Evolutionary conservation across 345 rosid species (phyloP).

Genomic region (Hibiscus trionum): DNA sequence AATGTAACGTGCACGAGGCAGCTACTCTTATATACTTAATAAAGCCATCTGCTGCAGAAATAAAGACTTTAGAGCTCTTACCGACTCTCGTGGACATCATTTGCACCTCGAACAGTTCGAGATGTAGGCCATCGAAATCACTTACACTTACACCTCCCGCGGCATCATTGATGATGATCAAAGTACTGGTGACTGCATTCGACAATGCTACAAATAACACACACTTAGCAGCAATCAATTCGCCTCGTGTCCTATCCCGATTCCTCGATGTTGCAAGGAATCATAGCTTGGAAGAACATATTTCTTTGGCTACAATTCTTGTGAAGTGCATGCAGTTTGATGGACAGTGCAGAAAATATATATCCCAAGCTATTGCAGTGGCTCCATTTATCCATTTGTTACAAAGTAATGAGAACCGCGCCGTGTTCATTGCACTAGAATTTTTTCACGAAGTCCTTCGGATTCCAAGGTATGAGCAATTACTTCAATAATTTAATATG

Average conservation of each 20-base stretch:
- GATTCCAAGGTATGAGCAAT: slow-evolving; percentile 57
- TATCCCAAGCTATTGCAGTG: slow-evolving; percentile 47
- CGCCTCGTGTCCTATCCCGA: slow-evolving; percentile 56
- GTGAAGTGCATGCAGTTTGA: slow-evolving; percentile 85
- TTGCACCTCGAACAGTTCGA: slow-evolving; percentile 38
- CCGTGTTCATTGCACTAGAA: slow-evolving; percentile 48
- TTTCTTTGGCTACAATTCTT: slow-evolving; percentile 61
- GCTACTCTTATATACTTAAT: slow-evolving; percentile 65
- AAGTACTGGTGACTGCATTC: slow-evolving; percentile 78
- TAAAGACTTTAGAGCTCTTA: slow-evolving; percentile 26
- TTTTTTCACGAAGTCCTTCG: slow-evolving; percentile 69
- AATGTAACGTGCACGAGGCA: slow-evolving; percentile 75
- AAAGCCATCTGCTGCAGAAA: slow-evolving; percentile 71
- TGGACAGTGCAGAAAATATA: slow-evolving; percentile 56
- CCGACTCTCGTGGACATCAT: slow-evolving; percentile 69
- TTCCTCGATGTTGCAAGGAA: slow-evolving; percentile 54
- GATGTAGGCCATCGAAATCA: slow-evolving; percentile 29
- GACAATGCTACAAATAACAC: slow-evolving; percentile 58
- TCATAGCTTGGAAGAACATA: slow-evolving; percentile 41
- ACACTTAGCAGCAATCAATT: slow-evolving; percentile 65
- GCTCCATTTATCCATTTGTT: slow-evolving; percentile 57
- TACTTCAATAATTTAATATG: background rate
- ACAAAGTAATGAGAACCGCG: slow-evolving; percentile 43
- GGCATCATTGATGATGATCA: slow-evolving; percentile 45
- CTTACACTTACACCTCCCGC: slow-evolving; percentile 42